phyloP scores from a whole-genome alignment of 352 stramenopile genomes.

The Globisporangium polare region DNA sequence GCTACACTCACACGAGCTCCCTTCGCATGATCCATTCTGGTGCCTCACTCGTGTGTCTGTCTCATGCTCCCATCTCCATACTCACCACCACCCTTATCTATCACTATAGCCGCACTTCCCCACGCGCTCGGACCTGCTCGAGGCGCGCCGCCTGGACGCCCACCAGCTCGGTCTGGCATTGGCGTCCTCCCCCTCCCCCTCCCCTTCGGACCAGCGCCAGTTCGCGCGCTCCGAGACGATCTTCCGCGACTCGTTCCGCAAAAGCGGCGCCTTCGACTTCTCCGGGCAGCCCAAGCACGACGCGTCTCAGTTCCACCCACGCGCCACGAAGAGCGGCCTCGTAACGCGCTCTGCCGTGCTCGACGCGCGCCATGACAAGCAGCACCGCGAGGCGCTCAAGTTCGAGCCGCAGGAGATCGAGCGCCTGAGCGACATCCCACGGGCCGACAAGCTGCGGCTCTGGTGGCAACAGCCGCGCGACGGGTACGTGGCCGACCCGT shows the following conservation, averaged over 20 bases:
- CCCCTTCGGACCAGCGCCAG: slow-evolving; percentile 15
- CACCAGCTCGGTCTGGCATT: slow-evolving; percentile 32
- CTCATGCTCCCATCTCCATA: background rate
- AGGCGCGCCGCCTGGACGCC: slow-evolving; percentile 38
- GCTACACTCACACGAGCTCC: too few species aligned
- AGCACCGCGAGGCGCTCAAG: slow-evolving; percentile 34
- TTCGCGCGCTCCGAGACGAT: slow-evolving; percentile 44
- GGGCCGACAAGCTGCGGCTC: slow-evolving; percentile 27
- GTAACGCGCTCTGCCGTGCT: slow-evolving; percentile 38
- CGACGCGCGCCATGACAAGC: slow-evolving; percentile 25
- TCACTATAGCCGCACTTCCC: slow-evolving; percentile 31
- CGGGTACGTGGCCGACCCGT: slow-evolving; percentile 60
- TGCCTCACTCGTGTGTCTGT: slow-evolving; percentile 4
- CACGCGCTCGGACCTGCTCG: slow-evolving; percentile 44
- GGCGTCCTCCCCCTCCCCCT: background rate
- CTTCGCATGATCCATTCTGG: too few species aligned
- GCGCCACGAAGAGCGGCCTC: slow-evolving; percentile 29
- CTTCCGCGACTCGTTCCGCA: slow-evolving; percentile 44
- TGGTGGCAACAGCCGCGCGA: slow-evolving; percentile 54
- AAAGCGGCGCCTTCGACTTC: slow-evolving; percentile 41
- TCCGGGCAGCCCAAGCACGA: slow-evolving; percentile 20
- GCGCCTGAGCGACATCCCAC: slow-evolving; percentile 47
- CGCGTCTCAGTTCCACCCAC: slow-evolving; percentile 30
- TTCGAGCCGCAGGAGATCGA: slow-evolving; percentile 57
- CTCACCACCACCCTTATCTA: background rate